Base-by-base conservation (phyloP, 1,284 basidiomycete genomes). In the Fomitopsis palustris region DNA sequence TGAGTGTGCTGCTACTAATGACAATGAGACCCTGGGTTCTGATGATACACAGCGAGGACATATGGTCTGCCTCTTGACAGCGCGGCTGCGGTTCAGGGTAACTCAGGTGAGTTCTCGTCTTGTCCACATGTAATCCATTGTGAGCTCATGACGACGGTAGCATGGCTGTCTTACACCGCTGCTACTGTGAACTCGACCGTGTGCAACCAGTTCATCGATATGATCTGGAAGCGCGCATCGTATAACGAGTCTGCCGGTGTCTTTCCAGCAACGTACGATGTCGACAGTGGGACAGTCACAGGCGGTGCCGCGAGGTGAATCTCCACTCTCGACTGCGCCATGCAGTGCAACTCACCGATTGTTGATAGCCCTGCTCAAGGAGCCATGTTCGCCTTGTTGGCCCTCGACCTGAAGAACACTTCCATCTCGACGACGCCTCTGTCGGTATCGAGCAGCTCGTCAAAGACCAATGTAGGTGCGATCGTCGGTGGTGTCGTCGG, bases 141-240 rank as follows among this genome's bases (percentile, higher is more conserved):
- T 33, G 27, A 19, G 29, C 25, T 56, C n/a, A 56, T 19, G 37
- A 2, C 41, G 16, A 9, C 14, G 19, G 4, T 31, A 70, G 70
- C 66, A 9, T 71, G 70, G 70, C 60, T 55, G 1, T 17, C 67
- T 41, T 68, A 69, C 56, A 64, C 70, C 1, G 66, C 69, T 1
- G 67, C 67, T 7, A 65, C 63, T 7, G 57, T 61, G 14, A 66
- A 69, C 52, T 35, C 56, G 7, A 54, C 51, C 31, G 61, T 69
- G 10, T 66, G 66, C 21, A 54, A 69, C 43, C 21, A 45, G 10
- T 45, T 72, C 6, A 63, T 72, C n/a, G 19, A 58, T 1, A 59
- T 62, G 10, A 61, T 66, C 1, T 69, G 67, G 67, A 53, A 52
- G 19, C 64, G 63, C 21, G 64, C 64, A 3, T 59, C 64, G 29